These are phyloP conservation scores for Gymnopilus dilepis DNA, from an alignment of 768 basidiomycete genomes.

Conservation along the genomic window DNA sequence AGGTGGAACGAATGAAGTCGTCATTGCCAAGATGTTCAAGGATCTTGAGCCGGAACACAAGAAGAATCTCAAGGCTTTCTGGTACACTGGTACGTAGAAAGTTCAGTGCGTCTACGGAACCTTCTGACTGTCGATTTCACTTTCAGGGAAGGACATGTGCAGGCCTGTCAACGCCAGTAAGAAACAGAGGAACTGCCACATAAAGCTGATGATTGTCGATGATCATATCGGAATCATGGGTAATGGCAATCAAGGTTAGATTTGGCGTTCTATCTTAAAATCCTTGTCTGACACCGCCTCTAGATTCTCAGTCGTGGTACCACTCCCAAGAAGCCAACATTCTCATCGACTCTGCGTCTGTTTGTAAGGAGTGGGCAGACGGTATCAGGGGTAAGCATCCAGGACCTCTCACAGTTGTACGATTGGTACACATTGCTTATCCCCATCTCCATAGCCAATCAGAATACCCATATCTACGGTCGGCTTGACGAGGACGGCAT, in stretches of 20 bases:
- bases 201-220: slow-evolving; percentile 20
- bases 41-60: slow-evolving; percentile 11
- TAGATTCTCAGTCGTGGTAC: slow-evolving; percentile 21
- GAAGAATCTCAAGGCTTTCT: slow-evolving; percentile 11
- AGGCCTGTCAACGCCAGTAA: slow-evolving; percentile 19
- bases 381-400: slow-evolving; percentile 9
- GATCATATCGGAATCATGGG: slow-evolving; percentile 20
- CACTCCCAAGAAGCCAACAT: slow-evolving; percentile 20
- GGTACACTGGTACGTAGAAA: slow-evolving; percentile 13
- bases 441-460: slow-evolving; percentile 5
- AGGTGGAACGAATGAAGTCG: slow-evolving; percentile 18
- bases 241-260: slow-evolving; percentile 16
- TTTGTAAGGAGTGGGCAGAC: slow-evolving; percentile 18
- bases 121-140: too few species aligned
- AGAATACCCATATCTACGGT: slow-evolving; percentile 19
- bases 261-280: not conserved
- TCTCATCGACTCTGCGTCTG: slow-evolving; percentile 9
- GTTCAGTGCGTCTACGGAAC: not conserved
- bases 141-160: slow-evolving; percentile 17
- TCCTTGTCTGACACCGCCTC: not conserved
- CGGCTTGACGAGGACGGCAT: slow-evolving; percentile 14
- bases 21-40: slow-evolving; percentile 17
- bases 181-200: slow-evolving; percentile 18
- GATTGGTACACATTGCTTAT: not conserved
- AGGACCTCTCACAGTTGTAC: not conserved